Base-by-base conservation (phyloP, 768 basidiomycete species). In the Mycena olivaceomarginata region DNA sequence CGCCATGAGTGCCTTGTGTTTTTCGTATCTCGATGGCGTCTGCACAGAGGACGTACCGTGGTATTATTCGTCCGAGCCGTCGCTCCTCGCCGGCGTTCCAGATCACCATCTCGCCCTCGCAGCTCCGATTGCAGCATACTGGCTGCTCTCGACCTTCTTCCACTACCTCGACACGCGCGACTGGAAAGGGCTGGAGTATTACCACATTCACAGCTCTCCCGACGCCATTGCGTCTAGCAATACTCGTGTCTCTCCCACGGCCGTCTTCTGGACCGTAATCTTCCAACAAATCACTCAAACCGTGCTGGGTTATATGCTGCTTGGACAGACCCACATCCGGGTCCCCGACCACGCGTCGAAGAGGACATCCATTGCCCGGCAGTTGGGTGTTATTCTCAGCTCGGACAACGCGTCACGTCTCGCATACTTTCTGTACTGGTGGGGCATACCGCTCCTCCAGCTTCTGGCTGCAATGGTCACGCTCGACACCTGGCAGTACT, bases 401-500 rank as follows among this genome's bases (percentile, higher is more conserved):
- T 87, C 4, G 8, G 92, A 93, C 20, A 83, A 87, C n/a, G 80
- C 92, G 15, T 79, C 81, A 4, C 80, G 82, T 22, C 59, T 88
- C 18, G 89, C 93, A 18, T 91, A 94, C 82, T 91, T 90, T 82
- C 79, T 93, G 20, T 99, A 99, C 84, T 99, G 98, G 98, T 99
- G 97, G 97, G 93, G 88, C 7, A 92, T 97, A 5, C 98, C 98
- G 0, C 80, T 85, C 2, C 82, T 89, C 11, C 97, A 97, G 85
- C 85, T 98, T 46, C 78, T 95, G 0, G 86, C 92, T 39, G 97
- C 97, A 13, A 94, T 97, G 98, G 98, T 98, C 85, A 82, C 97
- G 74, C 94, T 99, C 80, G 98, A 99, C 87, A 97, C 97, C 43
- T 99, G 97, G 97, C 98, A 99, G 85, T 99, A 99, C 86, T 97